Evolutionary conservation across 768 basidiomycete species (phyloP).

Genomic region (Termitomyces sp.): DNA sequence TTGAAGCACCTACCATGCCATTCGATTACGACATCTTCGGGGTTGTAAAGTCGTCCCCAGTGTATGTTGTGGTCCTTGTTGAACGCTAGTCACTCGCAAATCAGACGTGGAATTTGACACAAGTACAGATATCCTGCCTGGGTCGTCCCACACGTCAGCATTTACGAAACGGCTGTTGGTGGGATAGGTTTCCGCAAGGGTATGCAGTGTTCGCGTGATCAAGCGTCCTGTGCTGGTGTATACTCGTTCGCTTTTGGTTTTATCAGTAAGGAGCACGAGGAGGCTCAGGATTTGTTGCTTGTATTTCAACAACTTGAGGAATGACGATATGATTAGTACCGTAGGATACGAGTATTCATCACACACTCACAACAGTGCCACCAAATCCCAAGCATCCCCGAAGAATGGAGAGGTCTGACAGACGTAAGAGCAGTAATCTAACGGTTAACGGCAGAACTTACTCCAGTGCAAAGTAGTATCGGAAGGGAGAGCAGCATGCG

Average conservation of each 20-base stretch:
- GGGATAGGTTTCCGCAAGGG: slow-evolving; percentile 72
- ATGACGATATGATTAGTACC: background rate
- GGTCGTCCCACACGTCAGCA: slow-evolving; percentile 68
- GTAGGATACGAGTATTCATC: background rate
- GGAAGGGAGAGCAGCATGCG: slow-evolving; percentile 67
- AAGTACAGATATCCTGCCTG: slow-evolving; percentile 41
- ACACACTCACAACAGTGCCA: slow-evolving; percentile 48
- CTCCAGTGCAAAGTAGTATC: slow-evolving; percentile 94
- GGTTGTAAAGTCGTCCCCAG: slow-evolving; percentile 80
- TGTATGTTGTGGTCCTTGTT: slow-evolving; percentile 54
- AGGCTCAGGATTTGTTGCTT: slow-evolving; percentile 60
- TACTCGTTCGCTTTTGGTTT: slow-evolving; percentile 84
- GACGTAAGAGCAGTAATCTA: background rate
- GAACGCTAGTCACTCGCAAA: slow-evolving; percentile 40
- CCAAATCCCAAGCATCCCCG: slow-evolving; percentile 79
- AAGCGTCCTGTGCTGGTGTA: slow-evolving; percentile 78
- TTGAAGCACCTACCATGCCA: slow-evolving; percentile 68
- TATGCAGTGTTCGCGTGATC: slow-evolving; percentile 68
- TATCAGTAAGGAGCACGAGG: slow-evolving; percentile 62
- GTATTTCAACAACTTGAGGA: slow-evolving; percentile 58
- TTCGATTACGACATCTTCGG: slow-evolving; percentile 74
- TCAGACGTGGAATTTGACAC: slow-evolving; percentile 6
- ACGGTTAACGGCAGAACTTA: slow-evolving; percentile 27
- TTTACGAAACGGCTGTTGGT: slow-evolving; percentile 80
- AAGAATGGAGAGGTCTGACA: slow-evolving; percentile 70